These are phyloP conservation scores for Jaenimonas drosophilae DNA, from an alignment of 208 protist genomes.

Conservation along the genomic window DNA sequence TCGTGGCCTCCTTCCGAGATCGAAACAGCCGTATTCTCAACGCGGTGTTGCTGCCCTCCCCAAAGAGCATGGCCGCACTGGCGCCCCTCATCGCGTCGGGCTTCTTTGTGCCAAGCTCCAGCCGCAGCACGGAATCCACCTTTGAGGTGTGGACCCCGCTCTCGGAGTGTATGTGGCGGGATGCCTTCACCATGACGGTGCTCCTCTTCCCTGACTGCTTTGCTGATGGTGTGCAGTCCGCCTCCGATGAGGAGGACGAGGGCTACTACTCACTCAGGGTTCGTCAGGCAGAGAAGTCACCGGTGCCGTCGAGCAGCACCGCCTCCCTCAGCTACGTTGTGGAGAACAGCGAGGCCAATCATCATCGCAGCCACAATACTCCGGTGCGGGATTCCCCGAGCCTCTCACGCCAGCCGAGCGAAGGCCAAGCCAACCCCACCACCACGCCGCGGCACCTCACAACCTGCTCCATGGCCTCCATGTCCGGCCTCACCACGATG, in stretches of 20 bases:
- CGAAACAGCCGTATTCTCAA: constrained; percentile 7
- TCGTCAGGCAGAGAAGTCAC: too few relatives aligned
- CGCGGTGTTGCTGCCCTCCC: constrained; percentile 37
- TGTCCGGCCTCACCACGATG: constrained; percentile 1
- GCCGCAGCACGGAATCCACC: constrained; percentile 21
- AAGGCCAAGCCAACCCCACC: too few relatives aligned
- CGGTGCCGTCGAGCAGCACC: too few relatives aligned
- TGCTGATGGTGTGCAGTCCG: constrained; percentile 5
- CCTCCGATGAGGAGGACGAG: neutral
- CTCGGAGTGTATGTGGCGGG: constrained; percentile 32
- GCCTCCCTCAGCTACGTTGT: too few relatives aligned
- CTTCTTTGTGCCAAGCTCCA: constrained; percentile 47
- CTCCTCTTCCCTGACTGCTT: constrained; percentile 77
- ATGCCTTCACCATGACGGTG: constrained; percentile 37
- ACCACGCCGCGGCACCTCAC: too few relatives aligned
- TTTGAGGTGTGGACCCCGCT: constrained; percentile 5
- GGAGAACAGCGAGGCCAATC: too few relatives aligned
- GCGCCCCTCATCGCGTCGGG: constrained; percentile 33
- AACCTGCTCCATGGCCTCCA: too few relatives aligned
- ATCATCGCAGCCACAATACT: too few relatives aligned
- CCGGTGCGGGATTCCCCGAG: too few relatives aligned
- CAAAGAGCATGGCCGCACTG: constrained; percentile 31
- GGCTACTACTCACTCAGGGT: too few relatives aligned
- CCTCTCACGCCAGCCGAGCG: too few relatives aligned
- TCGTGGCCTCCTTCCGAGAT: constrained; percentile 36